Evolutionary conservation across 805 yeast genomes (phyloP).

Genomic region (Dipodascus albidus): DNA sequence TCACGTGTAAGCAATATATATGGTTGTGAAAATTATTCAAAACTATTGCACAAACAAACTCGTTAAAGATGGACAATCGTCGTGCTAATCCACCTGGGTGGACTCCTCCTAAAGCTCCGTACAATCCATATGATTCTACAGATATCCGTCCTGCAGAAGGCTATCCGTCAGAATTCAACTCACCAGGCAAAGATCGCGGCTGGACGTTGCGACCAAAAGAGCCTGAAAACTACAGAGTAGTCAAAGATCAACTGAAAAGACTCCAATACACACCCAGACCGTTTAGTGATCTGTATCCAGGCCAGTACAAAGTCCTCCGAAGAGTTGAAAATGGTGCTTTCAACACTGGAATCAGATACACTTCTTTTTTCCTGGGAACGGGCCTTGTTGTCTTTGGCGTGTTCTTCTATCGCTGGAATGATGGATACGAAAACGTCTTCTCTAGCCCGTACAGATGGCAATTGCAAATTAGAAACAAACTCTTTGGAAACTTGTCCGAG

Average conservation of each 20-base stretch:
- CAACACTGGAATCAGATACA: slow-evolving; percentile 47
- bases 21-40: background rate
- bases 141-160: slow-evolving; percentile 75
- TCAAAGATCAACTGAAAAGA: slow-evolving; percentile 62
- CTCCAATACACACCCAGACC: slow-evolving; percentile 75
- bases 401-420: slow-evolving; percentile 77
- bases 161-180: slow-evolving; percentile 68
- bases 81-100: slow-evolving; percentile 70
- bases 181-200: slow-evolving; percentile 49
- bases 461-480: slow-evolving; percentile 40
- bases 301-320: slow-evolving; percentile 62
- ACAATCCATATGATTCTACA: slow-evolving; percentile 72
- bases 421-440: slow-evolving; percentile 66
- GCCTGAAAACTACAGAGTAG: slow-evolving; percentile 54
- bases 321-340: slow-evolving; percentile 45
- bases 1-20: background rate
- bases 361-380: slow-evolving; percentile 40
- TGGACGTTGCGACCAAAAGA: slow-evolving; percentile 51
- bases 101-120: slow-evolving; percentile 74
- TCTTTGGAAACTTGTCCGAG: slow-evolving; percentile 43
- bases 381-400: slow-evolving; percentile 46
- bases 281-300: slow-evolving; percentile 59
- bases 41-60: too few species aligned
- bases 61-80: slow-evolving; percentile 30
- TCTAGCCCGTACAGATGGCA: slow-evolving; percentile 55